These are phyloP conservation scores for Podila epigama DNA, from an alignment of 192 early-diverging fungal genomes.

Conservation along the genomic window DNA sequence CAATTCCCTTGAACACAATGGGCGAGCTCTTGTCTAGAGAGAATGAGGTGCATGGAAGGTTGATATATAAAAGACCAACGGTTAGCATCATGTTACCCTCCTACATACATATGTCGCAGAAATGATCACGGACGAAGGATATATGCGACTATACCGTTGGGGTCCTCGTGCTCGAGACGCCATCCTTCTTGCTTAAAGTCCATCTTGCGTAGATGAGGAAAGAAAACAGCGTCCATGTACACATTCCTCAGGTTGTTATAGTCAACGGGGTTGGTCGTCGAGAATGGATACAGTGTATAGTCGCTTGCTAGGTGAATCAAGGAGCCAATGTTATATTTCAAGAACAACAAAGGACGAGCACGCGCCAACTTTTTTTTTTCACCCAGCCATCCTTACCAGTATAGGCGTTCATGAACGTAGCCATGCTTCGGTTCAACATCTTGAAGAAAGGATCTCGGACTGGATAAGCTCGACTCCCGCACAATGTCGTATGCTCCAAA, in stretches of 20 bases:
- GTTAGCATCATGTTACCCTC: too few relatives aligned
- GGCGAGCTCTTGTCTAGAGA: conserved; percentile 64
- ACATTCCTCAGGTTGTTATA: conserved; percentile 89
- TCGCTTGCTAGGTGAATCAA: conserved; percentile 67
- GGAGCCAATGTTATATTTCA: background rate
- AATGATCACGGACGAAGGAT: too few relatives aligned
- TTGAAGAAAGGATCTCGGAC: conserved; percentile 99
- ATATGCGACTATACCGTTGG: conserved; percentile 46
- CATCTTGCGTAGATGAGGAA: conserved; percentile 75
- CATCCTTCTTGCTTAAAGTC: conserved; percentile 97
- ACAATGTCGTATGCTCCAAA: conserved; percentile 93
- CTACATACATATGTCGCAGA: too few relatives aligned
- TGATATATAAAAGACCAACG: too few relatives aligned
- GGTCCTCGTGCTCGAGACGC: conserved; percentile 85
- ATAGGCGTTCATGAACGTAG: conserved; percentile 98
- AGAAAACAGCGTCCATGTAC: conserved; percentile 92
- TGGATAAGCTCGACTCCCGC: conserved; percentile 87
- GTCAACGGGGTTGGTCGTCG: conserved; percentile 89
- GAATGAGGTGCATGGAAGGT: background rate
- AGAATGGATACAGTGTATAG: conserved; percentile 93
- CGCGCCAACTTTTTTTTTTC: background rate
- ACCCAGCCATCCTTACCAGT: conserved; percentile 62
- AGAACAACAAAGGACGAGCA: too few relatives aligned
- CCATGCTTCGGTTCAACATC: conserved; percentile 94
- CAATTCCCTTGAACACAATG: conserved; percentile 91